Percentiles rank a stretch among this genome's conserved stretches.
Conservation (phyloP, 2,329 filamentous ascomycete genomes). For the Bipolaris bicolor region DNA sequence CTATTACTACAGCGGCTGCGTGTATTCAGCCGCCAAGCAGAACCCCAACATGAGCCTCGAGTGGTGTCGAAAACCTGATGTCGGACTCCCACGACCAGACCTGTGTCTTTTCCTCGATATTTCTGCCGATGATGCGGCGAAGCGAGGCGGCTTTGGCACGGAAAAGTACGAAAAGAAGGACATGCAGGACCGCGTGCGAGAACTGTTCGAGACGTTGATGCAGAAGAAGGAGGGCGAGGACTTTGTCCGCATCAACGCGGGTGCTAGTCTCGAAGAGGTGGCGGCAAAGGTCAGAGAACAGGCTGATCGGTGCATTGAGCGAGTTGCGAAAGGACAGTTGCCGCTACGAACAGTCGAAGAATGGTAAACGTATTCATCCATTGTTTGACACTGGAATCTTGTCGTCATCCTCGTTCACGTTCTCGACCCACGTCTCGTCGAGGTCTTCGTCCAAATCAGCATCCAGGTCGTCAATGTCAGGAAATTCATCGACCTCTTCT, state of each 20-base stretch:
- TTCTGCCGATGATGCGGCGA: conserved; percentile 71
- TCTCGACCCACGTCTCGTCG: conserved; percentile 44
- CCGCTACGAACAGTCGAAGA: conserved; percentile 37
- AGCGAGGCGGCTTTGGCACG: conserved; percentile 82
- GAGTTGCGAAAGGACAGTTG: conserved; percentile 28
- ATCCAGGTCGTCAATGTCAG: conserved; percentile 31
- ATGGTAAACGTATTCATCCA: conserved; percentile 29
- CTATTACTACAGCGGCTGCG: conserved; percentile 93
- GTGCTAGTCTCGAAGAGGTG: conserved; percentile 58
- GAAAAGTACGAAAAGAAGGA: conserved; percentile 87
- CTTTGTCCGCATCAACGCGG: conserved; percentile 63
- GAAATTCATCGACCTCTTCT: conserved; percentile 17
- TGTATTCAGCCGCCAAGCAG: conserved; percentile 89
- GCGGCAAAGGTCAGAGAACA: conserved; percentile 43
- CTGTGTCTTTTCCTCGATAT: conserved; percentile 87
- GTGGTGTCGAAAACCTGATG: conserved; percentile 86
- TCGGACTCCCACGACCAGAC: conserved; percentile 86
- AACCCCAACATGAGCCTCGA: conserved; percentile 71
- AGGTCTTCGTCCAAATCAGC: conserved; percentile 43
- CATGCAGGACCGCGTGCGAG: conserved; percentile 80
- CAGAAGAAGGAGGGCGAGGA: conserved; percentile 57
- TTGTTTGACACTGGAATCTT: background rate
- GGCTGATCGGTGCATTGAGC: conserved; percentile 31
- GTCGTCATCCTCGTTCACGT: conserved; percentile 41
- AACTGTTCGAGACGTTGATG: conserved; percentile 68